Base-by-base conservation (phyloP, 2,329 filamentous ascomycete genomes). In the Fusarium pseudograminearum region DNA sequence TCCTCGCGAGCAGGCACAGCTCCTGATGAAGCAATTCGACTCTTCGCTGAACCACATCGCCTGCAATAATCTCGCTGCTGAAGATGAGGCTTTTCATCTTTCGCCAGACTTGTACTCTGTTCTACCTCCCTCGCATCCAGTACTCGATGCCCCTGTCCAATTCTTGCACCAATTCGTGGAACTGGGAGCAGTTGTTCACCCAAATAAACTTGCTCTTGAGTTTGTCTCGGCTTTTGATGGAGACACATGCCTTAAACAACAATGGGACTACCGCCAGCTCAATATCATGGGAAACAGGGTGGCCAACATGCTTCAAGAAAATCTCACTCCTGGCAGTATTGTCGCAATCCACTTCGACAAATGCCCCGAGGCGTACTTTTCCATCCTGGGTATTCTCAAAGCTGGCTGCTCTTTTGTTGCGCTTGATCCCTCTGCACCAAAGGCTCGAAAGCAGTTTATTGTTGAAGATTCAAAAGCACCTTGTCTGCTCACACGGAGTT, bases 331-430 rank as follows among this genome's bases (percentile, higher is more conserved):
- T 0, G 90, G 92, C 81, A 77, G 75, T 28, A 88, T 94, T 7
- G 83, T 97, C 24, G 93, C 89, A 1, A 85, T 95, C 11, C 93
- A 91, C 75, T 97, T 97, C 73, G 89, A 93, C 58, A 97, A 97
- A 76, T 94, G 91, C 65, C 90, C 93, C 0, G 91, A 95, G 75
- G 93, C 93, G 0, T 94, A 93, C 38, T 93, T 96, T 73, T 87
- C 91, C 1, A 94, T 97, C 40, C 81, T 97, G 3, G 93, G 93
- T 2, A 90, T 96, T 56, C 80, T 97, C 33, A 97, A 97, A 77
- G 88, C 91, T 8, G 93, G 93, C 0, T 94, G 91, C 75, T 88
- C 91, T 2, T 97, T 94, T 77, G 84, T 97, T 18, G 93, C 93
- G 0, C 84, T 97, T 12, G 93, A 97, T 74, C 90, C 92, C 0